Conservation (phyloP, 164 flowering plant species). For the Umbellularia californica region DNA sequence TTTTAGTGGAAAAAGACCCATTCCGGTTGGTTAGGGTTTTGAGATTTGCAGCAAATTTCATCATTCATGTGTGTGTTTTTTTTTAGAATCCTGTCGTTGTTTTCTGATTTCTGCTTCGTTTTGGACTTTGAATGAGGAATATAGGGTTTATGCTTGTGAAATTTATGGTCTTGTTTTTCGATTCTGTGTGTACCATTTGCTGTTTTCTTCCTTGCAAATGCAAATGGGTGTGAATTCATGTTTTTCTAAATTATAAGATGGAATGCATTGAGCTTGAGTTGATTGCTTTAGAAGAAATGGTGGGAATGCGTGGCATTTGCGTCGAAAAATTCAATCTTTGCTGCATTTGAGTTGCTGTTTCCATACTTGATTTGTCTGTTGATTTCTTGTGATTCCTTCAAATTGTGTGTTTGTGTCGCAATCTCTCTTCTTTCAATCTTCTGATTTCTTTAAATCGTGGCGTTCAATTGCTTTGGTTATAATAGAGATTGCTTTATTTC, state of each 20-base stretch:
- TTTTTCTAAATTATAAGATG: background rate
- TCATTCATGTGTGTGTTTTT: background rate
- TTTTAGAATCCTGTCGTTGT: background rate
- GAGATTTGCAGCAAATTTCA: background rate
- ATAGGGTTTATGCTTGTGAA: background rate
- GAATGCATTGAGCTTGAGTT: background rate
- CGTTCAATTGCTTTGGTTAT: background rate
- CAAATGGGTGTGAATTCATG: background rate
- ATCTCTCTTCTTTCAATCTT: background rate
- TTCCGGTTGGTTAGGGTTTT: conserved; percentile 1
- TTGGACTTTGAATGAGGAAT: background rate
- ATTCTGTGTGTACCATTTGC: background rate
- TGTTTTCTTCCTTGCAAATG: background rate
- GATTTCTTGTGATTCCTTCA: background rate
- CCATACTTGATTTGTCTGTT: background rate
- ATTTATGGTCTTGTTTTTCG: background rate
- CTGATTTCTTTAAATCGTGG: background rate
- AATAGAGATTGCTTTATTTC: background rate
- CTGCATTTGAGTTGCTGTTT: too few species aligned
- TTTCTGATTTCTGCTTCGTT: background rate
- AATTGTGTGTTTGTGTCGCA: background rate
- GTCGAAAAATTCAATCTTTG: too few species aligned
- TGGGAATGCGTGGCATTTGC: background rate
- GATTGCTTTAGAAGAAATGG: background rate
- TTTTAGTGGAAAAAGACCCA: too few species aligned